Base-by-base conservation (phyloP, 176 grass and related monocot genomes). In the Typha latifolia region DNA sequence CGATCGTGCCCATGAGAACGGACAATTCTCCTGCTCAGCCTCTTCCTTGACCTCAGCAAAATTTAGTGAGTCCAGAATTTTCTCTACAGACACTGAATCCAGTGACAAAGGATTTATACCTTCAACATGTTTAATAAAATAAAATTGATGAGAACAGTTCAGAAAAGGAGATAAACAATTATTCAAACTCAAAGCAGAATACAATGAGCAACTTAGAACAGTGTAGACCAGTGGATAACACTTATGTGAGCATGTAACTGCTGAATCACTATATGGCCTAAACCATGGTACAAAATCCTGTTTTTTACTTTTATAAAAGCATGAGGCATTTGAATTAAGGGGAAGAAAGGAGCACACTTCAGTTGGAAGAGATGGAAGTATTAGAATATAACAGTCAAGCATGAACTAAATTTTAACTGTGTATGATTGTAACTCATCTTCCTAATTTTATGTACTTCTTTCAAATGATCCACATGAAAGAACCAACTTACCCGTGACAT, bases 1-100 rank as follows among this genome's bases (percentile, higher is more conserved):
- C 2, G 95, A 99, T 51, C 86, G 82, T 1, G 95, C 95, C 89
- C 89, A 94, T 65, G 89, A 87, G 62, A 99, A 99, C 12, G 95
- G 95, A 16, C 89, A 99, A 27, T 87, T 90, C 43, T 94, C 95
- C 12, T 63, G 95, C 15, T 90, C 86, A 0, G 32, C 53, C 1
- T 79, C 86, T 62, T 83, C 85, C 77, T 71, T 69, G 61, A 71
- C 61, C 49, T 83, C 79, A 66, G 64, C 77, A 67, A 67, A 70
- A 66, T 85, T 77, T 62, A 84, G 67, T n/a, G 81, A 62, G 64
- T 81, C 79, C 19, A 82, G 49, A 43, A 86, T 81, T 64, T 74
- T 62, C 64, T 85, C 84, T 27, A 70, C 66, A 14, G 27, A 10
- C 61, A 78, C 72, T 69, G 84, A 72, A 64, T 87, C 53, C 69